A percentile compares a stretch with the other conserved stretches of the same genome.
Evolutionary conservation across 352 stramenopile species (phyloP).

Genomic region (Phytophthora multivora): DNA sequence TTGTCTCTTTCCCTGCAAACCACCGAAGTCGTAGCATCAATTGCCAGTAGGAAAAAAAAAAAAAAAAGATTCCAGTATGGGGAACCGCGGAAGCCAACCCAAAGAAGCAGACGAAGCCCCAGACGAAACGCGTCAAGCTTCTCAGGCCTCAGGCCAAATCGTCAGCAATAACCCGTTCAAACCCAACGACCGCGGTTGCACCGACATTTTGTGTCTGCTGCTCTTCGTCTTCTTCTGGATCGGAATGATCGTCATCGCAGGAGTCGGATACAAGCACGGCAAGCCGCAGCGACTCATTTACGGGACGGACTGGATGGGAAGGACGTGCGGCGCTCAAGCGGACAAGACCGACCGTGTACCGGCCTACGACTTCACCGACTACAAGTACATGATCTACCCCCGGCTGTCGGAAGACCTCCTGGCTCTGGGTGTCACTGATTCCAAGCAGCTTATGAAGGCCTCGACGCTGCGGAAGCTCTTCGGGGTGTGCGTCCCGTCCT

Average conservation of each 20-base stretch:
- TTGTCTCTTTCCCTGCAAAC: neutral
- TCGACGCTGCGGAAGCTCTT: slow-evolving; percentile 54
- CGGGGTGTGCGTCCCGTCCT: slow-evolving; percentile 51
- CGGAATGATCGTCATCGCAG: slow-evolving; percentile 73
- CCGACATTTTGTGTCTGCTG: slow-evolving; percentile 68
- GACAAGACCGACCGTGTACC: slow-evolving; percentile 47
- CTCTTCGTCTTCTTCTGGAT: slow-evolving; percentile 64
- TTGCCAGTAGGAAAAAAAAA: neutral
- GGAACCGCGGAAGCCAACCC: slow-evolving; percentile 29
- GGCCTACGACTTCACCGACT: slow-evolving; percentile 70
- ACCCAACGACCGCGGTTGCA: slow-evolving; percentile 75
- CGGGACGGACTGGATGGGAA: slow-evolving; percentile 73
- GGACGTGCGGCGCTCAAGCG: slow-evolving; percentile 62
- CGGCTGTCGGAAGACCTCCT: slow-evolving; percentile 66
- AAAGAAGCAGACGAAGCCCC: slow-evolving; percentile 11
- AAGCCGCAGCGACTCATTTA: slow-evolving; percentile 80
- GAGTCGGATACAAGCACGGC: slow-evolving; percentile 63
- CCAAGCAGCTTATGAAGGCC: slow-evolving; percentile 22
- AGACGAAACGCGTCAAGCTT: slow-evolving; percentile 2
- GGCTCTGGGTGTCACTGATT: slow-evolving; percentile 21
- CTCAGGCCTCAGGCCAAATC: neutral
- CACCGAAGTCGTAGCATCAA: neutral
- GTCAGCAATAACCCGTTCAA: slow-evolving; percentile 69
- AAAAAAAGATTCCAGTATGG: slow-evolving; percentile 10
- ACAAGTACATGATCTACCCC: slow-evolving; percentile 76